These are phyloP conservation scores for Strobilomyces echinocephalus DNA, from an alignment of 768 basidiomycete species.

Conservation along the genomic window DNA sequence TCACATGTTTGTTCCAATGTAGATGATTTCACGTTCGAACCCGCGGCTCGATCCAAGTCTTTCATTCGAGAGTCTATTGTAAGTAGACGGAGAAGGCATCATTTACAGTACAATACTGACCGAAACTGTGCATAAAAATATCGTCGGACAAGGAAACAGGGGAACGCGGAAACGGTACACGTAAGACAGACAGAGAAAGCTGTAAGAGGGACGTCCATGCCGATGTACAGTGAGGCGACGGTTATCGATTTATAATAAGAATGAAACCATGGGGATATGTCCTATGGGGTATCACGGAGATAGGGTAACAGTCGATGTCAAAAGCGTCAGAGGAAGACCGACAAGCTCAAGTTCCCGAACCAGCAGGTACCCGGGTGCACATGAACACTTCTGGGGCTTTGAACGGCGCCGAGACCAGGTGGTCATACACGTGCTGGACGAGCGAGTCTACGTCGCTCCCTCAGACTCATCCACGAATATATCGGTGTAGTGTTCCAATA, in stretches of 20 bases:
- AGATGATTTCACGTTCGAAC: too few species aligned
- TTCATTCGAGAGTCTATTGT: too few species aligned
- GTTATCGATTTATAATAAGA: conserved; percentile 7
- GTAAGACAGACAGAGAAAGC: conserved; percentile 23
- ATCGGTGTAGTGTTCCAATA: conserved; percentile 89
- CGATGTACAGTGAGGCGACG: not conserved
- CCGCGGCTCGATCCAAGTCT: too few species aligned
- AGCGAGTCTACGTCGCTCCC: conserved; percentile 23
- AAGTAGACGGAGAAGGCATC: not conserved
- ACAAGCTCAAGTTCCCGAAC: not conserved
- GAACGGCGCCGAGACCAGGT: not conserved
- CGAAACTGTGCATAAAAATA: conserved; percentile 7
- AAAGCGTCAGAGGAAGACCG: not conserved
- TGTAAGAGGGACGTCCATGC: not conserved
- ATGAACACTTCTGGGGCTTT: not conserved
- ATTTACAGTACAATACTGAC: conserved; percentile 14
- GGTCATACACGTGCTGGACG: not conserved
- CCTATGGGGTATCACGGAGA: conserved; percentile 24
- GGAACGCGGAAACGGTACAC: conserved; percentile 17
- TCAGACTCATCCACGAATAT: conserved; percentile 93
- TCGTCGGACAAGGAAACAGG: not conserved
- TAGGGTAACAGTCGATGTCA: conserved; percentile 20
- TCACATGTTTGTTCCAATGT: too few species aligned
- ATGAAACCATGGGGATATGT: conserved; percentile 8
- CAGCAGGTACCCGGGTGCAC: not conserved